Conservation (phyloP, 169 alveolate genomes). For the Plasmodium adleri region DNA sequence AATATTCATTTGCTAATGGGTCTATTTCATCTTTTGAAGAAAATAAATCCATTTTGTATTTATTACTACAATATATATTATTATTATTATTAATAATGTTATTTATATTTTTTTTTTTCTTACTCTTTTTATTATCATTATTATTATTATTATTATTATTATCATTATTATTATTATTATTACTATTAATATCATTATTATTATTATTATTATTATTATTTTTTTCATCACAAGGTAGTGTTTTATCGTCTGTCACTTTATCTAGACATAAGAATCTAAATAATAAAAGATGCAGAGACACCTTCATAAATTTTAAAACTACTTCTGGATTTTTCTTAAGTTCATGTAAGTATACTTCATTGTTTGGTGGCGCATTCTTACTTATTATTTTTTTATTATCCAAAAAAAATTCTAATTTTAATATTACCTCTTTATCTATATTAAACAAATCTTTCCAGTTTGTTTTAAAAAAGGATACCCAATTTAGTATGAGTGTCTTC, state of each 20-base stretch:
- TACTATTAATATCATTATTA: background rate
- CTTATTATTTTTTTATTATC: slow-evolving; percentile 54
- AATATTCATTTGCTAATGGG: slow-evolving; percentile 2
- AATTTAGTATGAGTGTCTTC: slow-evolving; percentile 38
- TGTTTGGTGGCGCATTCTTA: slow-evolving; percentile 65
- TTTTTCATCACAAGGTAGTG: background rate
- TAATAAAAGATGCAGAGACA: slow-evolving; percentile 38
- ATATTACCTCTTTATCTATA: slow-evolving; percentile 57
- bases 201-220: background rate
- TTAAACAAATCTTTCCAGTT: slow-evolving; percentile 51
- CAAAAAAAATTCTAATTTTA: slow-evolving; percentile 57
- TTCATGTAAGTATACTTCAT: slow-evolving; percentile 54
- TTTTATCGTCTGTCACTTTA: background rate
- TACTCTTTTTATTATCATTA: background rate
- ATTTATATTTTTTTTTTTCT: background rate
- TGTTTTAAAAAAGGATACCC: slow-evolving; percentile 48
- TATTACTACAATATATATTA: background rate
- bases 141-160: background rate
- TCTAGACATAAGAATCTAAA: slow-evolving; percentile 23
- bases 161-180: background rate
- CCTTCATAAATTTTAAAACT: slow-evolving; percentile 74
- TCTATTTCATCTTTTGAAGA: slow-evolving; percentile 37
- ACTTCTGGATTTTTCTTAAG: slow-evolving; percentile 54
- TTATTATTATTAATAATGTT: background rate
- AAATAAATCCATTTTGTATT: background rate